phyloP scores from a whole-genome alignment of 2,329 filamentous ascomycete genomes.

The Ilyonectria destructans region DNA sequence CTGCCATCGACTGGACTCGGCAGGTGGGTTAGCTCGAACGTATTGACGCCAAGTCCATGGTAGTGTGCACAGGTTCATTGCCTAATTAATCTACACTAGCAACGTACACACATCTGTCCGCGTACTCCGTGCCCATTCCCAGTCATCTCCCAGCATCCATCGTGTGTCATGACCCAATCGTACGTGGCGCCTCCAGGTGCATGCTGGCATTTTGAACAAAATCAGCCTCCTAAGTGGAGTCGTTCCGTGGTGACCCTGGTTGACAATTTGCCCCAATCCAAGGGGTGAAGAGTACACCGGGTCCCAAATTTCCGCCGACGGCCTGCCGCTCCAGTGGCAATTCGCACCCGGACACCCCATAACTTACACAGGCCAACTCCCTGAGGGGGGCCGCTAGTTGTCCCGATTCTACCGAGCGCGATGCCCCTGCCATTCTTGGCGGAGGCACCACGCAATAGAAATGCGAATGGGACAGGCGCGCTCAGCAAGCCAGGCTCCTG shows the following conservation, averaged over 20 bases:
- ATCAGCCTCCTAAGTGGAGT: constrained; percentile 44
- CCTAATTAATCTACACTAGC: neutral
- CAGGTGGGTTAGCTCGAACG: neutral
- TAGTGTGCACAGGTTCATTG: neutral
- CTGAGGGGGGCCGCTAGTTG: constrained; percentile 39
- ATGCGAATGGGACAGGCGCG: constrained; percentile 7
- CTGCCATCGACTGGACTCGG: neutral
- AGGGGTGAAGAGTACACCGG: constrained; percentile 28
- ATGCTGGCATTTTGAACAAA: constrained; percentile 41
- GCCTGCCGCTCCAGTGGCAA: neutral
- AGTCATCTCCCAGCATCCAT: constrained; percentile 18
- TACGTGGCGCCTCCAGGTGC: constrained; percentile 42
- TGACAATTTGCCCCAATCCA: constrained; percentile 49
- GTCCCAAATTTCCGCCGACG: constrained; percentile 33
- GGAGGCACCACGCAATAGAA: constrained; percentile 2
- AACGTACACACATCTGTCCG: neutral
- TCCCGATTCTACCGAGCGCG: constrained; percentile 47
- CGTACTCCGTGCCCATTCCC: neutral
- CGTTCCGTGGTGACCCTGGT: constrained; percentile 35
- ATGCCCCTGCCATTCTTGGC: constrained; percentile 44
- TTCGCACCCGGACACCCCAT: neutral
- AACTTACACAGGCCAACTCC: constrained; percentile 29
- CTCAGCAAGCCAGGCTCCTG: neutral
- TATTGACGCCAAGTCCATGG: neutral
- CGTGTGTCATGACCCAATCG: constrained; percentile 36